Percentiles rank a stretch among this genome's conserved stretches.
These are phyloP conservation scores for Ceratocystis papillata DNA, from an alignment of 2,329 filamentous ascomycete species.

Conservation along the genomic window DNA sequence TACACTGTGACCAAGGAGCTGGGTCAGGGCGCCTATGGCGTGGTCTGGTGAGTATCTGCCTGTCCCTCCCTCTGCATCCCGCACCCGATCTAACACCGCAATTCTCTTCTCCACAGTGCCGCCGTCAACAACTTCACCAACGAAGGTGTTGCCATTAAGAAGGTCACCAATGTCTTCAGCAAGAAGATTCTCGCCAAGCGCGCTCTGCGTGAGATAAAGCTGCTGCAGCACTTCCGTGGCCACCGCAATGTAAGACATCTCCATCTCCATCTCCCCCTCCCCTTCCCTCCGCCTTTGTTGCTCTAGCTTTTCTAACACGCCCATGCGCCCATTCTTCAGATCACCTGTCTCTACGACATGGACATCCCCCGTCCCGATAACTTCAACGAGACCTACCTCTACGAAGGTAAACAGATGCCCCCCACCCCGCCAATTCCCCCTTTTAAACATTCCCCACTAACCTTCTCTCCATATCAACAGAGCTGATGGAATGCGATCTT, in stretches of 20 bases:
- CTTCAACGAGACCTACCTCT: slow-evolving; percentile 98
- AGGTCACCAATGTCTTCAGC: slow-evolving; percentile 99
- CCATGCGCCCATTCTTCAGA: slow-evolving; percentile 43
- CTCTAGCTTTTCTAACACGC: background rate
- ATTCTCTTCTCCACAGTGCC: slow-evolving; percentile 46
- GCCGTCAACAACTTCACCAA: slow-evolving; percentile 82
- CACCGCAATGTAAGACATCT: slow-evolving; percentile 60
- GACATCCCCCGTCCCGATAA: slow-evolving; percentile 94
- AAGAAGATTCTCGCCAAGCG: slow-evolving; percentile 99
- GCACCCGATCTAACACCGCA: slow-evolving; percentile 19
- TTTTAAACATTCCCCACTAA: background rate
- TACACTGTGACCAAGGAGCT: slow-evolving; percentile 99
- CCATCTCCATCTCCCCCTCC: background rate
- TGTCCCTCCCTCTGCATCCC: slow-evolving; percentile 13
- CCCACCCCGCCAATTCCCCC: background rate
- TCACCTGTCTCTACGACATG: slow-evolving; percentile 99
- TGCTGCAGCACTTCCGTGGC: slow-evolving; percentile 92
- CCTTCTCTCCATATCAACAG: slow-evolving; percentile 37
- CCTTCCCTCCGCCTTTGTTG: background rate
- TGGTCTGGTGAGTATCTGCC: slow-evolving; percentile 65
- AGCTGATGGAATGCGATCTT: slow-evolving; percentile 98
- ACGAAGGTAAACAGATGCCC: slow-evolving; percentile 61
- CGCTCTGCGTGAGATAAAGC: slow-evolving; percentile 93
- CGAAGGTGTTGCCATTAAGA: slow-evolving; percentile 97
- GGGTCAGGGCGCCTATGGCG: slow-evolving; percentile 94